Evolutionary conservation across 2,329 filamentous ascomycete species (phyloP), one percentile per base, ranked within the genome.

Genomic region (Penicillium decumbens): DNA sequence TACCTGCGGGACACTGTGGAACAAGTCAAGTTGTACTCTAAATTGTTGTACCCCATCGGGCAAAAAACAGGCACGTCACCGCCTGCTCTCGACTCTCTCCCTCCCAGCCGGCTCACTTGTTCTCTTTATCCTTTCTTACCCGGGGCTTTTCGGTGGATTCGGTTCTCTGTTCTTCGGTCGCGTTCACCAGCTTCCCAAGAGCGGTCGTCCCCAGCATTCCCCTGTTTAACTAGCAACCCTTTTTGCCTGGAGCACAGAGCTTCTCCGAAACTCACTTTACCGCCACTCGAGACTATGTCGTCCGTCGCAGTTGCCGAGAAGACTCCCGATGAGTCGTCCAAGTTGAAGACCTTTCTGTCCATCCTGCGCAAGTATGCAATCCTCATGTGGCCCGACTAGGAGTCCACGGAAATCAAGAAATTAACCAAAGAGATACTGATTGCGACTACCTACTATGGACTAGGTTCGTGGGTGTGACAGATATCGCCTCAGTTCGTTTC

Each of bases 401-500:
- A 37, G 33, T 12, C 15, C 15, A 9, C 33, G 24, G 25, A 38
- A 20, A 3, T 12, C 25, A 12, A 38, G 1, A 43, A 29, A 18
- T 18, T 37, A 6, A 12, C 9, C 18, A 3, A 12, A 25, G 35
- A 45, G 37, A 24, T 51, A 48, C 48, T 54, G 48, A 53, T 46
- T 18, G 43, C 46, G 38, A 49, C 44, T 20, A 33, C 51, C 46
- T 38, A 49, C 44, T 20, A 33, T 51, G 18, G 54, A 49, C 43
- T 71, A 95, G 92, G 70, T 97, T 97, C 72, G 90, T 97, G 64
- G 93, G 93, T 60, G 93, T 98, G 49, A 80, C 91, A 59, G 93
- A 98, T 73, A 93, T 98, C 65, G 93, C 93, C 50, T 83, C 90
- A 49, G 92, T 97, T 55, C 88, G 93, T 60, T 98, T 98, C 75